Conservation (phyloP, 2,329 filamentous ascomycete genomes). For the Fonsecaea pedrosoi region DNA sequence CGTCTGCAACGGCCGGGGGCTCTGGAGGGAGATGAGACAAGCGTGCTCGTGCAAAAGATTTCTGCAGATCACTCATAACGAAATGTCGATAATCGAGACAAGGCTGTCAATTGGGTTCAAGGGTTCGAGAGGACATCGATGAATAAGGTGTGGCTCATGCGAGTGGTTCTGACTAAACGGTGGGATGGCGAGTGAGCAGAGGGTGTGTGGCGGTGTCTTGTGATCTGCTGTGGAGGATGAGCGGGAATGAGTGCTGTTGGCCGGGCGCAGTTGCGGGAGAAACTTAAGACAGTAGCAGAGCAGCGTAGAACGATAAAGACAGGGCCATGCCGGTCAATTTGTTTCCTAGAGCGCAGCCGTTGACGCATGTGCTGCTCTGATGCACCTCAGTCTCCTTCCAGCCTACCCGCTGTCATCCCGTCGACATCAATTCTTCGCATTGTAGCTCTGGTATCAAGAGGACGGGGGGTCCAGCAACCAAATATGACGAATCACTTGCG, state of each 20-base stretch:
- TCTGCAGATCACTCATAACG: constrained; percentile 76
- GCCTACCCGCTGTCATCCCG: not conserved
- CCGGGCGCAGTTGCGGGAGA: not conserved
- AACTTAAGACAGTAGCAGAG: not conserved
- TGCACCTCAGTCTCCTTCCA: not conserved
- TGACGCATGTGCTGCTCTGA: not conserved
- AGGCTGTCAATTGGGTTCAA: constrained; percentile 6
- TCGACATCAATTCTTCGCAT: not conserved
- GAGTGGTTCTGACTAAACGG: not conserved
- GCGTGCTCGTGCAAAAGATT: constrained; percentile 78
- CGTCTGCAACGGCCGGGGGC: constrained; percentile 55
- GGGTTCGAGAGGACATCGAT: not conserved
- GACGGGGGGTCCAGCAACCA: not conserved
- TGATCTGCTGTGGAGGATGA: constrained; percentile 5
- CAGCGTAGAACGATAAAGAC: not conserved
- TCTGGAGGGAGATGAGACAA: constrained; percentile 68
- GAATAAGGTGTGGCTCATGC: constrained; percentile 8
- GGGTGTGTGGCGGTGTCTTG: constrained; percentile 20
- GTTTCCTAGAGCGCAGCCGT: not conserved
- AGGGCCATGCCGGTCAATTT: not conserved
- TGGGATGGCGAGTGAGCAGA: not conserved
- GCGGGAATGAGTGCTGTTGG: not conserved
- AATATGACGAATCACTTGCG: not conserved
- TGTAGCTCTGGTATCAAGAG: not conserved
- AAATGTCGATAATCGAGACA: constrained; percentile 11